Conservation (phyloP, 495 filamentous ascomycete genomes). For the Bryoglossum gracile region DNA sequence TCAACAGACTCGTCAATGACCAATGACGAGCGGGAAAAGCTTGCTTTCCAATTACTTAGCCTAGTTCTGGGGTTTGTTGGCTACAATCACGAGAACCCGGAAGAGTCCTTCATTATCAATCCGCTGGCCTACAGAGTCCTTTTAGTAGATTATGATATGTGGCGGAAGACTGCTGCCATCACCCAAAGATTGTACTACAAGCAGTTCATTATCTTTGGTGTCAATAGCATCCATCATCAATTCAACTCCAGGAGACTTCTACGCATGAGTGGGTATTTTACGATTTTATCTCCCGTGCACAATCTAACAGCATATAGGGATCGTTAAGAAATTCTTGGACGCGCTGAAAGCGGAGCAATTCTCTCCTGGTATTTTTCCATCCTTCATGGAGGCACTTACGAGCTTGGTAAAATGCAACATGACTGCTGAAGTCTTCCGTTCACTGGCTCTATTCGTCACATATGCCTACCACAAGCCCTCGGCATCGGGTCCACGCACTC, state of each 20-base stretch:
- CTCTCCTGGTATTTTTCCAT: conserved; percentile 55
- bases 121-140: conserved; percentile 88
- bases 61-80: conserved; percentile 81
- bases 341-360: conserved; percentile 82
- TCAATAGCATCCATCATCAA: conserved; percentile 78
- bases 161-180: conserved; percentile 65
- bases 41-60: conserved; percentile 64
- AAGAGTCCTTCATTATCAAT: conserved; percentile 88
- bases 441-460: conserved; percentile 87
- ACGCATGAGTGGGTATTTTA: conserved; percentile 73
- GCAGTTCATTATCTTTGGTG: conserved; percentile 79
- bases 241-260: conserved; percentile 82
- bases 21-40: conserved; percentile 50
- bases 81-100: conserved; percentile 66
- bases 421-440: conserved; percentile 73
- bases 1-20: conserved; percentile 27
- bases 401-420: conserved; percentile 70
- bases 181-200: conserved; percentile 85
- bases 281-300: conserved; percentile 4
- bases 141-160: conserved; percentile 85
- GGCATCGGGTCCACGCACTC: conserved; percentile 43
- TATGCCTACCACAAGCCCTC: conserved; percentile 73
- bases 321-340: conserved; percentile 83
- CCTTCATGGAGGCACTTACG: conserved; percentile 70
- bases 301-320: conserved; percentile 46